Evolutionary conservation across 1,139 yeast genomes (phyloP).

Genomic region (Candida sp.): DNA sequence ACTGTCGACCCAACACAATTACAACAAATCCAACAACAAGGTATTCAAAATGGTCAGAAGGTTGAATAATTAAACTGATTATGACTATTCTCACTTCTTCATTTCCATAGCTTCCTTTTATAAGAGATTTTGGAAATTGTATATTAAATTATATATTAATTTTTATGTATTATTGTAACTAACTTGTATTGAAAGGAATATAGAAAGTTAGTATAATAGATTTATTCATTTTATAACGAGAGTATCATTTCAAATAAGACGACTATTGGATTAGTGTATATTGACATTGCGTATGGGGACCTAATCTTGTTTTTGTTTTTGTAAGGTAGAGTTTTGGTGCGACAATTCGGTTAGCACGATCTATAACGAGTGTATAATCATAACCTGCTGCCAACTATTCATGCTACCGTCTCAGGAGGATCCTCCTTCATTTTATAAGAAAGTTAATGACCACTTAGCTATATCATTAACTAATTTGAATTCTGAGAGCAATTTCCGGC

Average conservation of each 20-base stretch:
- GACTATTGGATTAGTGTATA: too few relatives aligned
- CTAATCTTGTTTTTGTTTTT: too few relatives aligned
- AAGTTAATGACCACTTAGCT: conserved; percentile 7
- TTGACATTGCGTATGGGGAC: too few relatives aligned
- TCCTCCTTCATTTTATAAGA: background rate
- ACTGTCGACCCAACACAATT: conserved; percentile 22
- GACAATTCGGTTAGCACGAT: too few relatives aligned
- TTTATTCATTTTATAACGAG: too few relatives aligned
- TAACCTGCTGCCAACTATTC: too few relatives aligned
- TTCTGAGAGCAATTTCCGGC: background rate
- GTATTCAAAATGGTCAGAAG: conserved; percentile 16
- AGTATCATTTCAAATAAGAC: too few relatives aligned
- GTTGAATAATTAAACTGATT: conserved; percentile 2
- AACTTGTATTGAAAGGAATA: too few relatives aligned
- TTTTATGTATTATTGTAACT: background rate
- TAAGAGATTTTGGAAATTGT: background rate
- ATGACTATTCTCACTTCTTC: background rate
- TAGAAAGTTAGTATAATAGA: too few relatives aligned
- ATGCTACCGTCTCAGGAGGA: background rate
- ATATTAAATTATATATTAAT: too few relatives aligned
- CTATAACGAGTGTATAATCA: too few relatives aligned
- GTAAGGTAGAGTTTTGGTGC: too few relatives aligned
- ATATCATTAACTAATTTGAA: conserved; percentile 7
- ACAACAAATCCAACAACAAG: conserved; percentile 29
- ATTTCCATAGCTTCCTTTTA: background rate